phyloP scores from a whole-genome alignment of 202 grass and related monocot species.

The Digitaria exilis region DNA sequence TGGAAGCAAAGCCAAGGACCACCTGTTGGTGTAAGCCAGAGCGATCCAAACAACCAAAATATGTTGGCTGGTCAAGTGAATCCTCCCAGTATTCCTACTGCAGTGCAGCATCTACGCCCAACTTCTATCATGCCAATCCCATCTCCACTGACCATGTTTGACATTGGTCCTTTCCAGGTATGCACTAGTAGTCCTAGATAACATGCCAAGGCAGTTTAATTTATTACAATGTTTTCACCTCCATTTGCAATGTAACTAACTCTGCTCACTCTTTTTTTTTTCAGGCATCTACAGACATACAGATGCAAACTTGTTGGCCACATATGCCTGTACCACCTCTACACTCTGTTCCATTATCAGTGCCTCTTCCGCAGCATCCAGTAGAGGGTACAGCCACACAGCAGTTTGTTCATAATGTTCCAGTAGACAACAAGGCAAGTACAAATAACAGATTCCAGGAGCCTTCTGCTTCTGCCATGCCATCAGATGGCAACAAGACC shows the following conservation, averaged over 20 bases:
- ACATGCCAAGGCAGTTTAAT: constrained; percentile 29
- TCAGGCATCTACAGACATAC: constrained; percentile 79
- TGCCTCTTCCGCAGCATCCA: constrained; percentile 82
- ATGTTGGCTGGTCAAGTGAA: constrained; percentile 62
- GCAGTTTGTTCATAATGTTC: constrained; percentile 61
- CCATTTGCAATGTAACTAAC: constrained; percentile 26
- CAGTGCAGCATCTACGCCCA: constrained; percentile 69
- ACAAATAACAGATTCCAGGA: constrained; percentile 66
- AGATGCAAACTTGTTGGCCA: constrained; percentile 92
- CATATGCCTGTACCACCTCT: constrained; percentile 77
- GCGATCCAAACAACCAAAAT: constrained; percentile 73
- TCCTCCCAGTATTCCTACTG: constrained; percentile 53
- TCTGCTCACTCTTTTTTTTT: constrained; percentile 34
- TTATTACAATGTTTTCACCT: too few relatives aligned
- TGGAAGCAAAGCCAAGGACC: constrained; percentile 80
- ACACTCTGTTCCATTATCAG: constrained; percentile 73
- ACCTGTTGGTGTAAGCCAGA: constrained; percentile 57
- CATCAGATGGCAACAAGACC: constrained; percentile 56
- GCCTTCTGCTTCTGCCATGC: constrained; percentile 32
- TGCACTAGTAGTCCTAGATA: constrained; percentile 21
- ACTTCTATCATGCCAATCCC: constrained; percentile 89
- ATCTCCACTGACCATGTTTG: constrained; percentile 80
- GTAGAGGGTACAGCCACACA: constrained; percentile 49
- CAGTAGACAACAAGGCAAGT: constrained; percentile 44
- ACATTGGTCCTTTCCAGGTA: constrained; percentile 97